phyloP scores from a whole-genome alignment of 2,329 filamentous ascomycete species.

The Aspergillus aculeatinus region DNA sequence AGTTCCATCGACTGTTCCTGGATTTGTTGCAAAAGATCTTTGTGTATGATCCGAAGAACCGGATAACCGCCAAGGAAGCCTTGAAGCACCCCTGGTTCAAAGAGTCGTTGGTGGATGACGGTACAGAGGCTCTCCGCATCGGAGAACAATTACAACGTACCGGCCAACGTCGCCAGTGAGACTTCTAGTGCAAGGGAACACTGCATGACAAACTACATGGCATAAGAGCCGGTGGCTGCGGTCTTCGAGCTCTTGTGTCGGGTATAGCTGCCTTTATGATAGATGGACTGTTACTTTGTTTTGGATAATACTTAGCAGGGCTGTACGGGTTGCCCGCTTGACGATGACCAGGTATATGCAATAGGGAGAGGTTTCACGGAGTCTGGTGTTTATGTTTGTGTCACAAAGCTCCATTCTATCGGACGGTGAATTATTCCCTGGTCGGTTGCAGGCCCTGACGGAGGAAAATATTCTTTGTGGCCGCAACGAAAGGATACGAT shows the following conservation, averaged over 20 bases:
- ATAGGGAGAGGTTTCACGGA: constrained; percentile 10
- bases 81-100: constrained; percentile 67
- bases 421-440: not conserved
- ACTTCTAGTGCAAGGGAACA: not conserved
- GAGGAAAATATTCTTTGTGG: not conserved
- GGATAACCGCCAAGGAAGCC: constrained; percentile 64
- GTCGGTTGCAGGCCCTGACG: not conserved
- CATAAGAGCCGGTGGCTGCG: constrained; percentile 1
- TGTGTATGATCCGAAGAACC: constrained; percentile 64
- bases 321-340: constrained; percentile 7
- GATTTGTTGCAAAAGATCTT: constrained; percentile 64
- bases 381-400: constrained; percentile 4
- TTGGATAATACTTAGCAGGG: constrained; percentile 23
- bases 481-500: not conserved
- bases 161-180: constrained; percentile 20
- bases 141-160: constrained; percentile 44
- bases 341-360: constrained; percentile 11
- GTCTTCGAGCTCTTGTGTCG: constrained; percentile 9
- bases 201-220: constrained; percentile 9
- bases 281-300: constrained; percentile 22
- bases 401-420: not conserved
- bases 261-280: constrained; percentile 22
- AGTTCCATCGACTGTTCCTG: constrained; percentile 63
- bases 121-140: constrained; percentile 63
- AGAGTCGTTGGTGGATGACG: constrained; percentile 63